Conservation (phyloP, 2,329 filamentous ascomycete species). For the Trichophyton schoenleinii region DNA sequence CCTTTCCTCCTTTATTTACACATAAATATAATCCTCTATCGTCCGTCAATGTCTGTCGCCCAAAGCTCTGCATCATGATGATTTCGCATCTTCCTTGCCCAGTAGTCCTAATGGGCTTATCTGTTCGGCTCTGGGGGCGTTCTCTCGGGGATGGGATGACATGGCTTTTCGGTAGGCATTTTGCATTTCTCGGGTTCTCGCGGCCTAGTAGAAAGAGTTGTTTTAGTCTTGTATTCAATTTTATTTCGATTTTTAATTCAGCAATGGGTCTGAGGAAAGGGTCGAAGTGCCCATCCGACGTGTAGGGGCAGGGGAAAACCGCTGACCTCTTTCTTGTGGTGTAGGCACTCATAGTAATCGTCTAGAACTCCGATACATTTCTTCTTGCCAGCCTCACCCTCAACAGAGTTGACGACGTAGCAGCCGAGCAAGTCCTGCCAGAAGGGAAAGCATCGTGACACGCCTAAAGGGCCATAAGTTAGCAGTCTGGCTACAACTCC, state of each 20-base stretch:
- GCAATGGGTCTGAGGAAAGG: background rate
- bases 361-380: conserved; percentile 79
- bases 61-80: conserved; percentile 21
- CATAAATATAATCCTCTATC: background rate
- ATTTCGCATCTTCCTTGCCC: conserved; percentile 69
- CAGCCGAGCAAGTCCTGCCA: conserved; percentile 98
- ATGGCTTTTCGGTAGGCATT: conserved; percentile 72
- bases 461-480: conserved; percentile 35
- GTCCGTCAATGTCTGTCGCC: background rate
- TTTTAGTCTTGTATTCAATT: conserved; percentile 1
- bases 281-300: background rate
- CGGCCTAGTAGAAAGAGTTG: conserved; percentile 48
- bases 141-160: conserved; percentile 61
- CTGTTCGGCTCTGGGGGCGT: conserved; percentile 68
- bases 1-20: background rate
- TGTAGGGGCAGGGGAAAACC: background rate
- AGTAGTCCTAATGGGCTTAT: conserved; percentile 78
- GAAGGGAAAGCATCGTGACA: conserved; percentile 89
- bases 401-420: conserved; percentile 85
- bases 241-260: background rate
- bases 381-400: conserved; percentile 70
- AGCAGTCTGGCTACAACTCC: background rate
- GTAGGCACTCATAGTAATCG: conserved; percentile 97
- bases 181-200: conserved; percentile 67
- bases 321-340: conserved; percentile 92